Evolutionary conservation across 495 filamentous ascomycete genomes (phyloP), one percentile per base, ranked within the genome.

Genomic region (Clohesyomyces aquaticus): DNA sequence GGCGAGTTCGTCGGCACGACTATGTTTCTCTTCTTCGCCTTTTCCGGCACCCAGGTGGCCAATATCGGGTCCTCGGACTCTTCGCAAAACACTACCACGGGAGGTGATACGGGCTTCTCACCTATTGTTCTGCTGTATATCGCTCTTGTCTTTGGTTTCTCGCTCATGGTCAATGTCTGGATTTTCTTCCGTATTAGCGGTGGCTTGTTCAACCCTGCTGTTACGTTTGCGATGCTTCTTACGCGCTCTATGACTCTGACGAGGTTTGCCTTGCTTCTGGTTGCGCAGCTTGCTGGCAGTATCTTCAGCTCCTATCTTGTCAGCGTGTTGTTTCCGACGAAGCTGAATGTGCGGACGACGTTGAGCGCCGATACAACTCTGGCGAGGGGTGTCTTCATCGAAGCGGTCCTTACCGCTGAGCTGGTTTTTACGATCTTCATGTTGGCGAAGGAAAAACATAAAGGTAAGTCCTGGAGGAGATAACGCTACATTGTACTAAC

Each of bases 171-270:
- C 67, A 93, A 91, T 63, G 89, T 88, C 0, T 95, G 88, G 90
- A 82, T 88, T 0, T 92, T 93, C 77, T 93, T 87, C 74, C 83
- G 89, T 16, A 83, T 93, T 23, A 86, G 81, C 0, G 90, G 90
- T 2, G 90, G 88, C 9, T 73, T 91, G n/a, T 94, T 93, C 74
- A 93, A 93, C 64, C 90, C 91, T 0, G 87, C 84, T 26, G 86
- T 88, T 4, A 88, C 86, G 0, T 74, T 87, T 6, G 85, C 82
- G 0, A 79, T 87, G 46, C 78, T 81, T 27, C 61, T 87, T 1
- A 78, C 80, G 11, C 83, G 83, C 9, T 79, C 79, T 0, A 76
- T 88, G 70, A 75, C 80, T 2, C 69, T 74, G 1, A 28, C 83
- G 4, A 77, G 84, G 3, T 82, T 80, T 10, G 51, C 77, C 6